Evolutionary conservation across 208 protist genomes (phyloP), one percentile per base, ranked within the genome.

Genomic region (Trypanosoma lewisi): DNA sequence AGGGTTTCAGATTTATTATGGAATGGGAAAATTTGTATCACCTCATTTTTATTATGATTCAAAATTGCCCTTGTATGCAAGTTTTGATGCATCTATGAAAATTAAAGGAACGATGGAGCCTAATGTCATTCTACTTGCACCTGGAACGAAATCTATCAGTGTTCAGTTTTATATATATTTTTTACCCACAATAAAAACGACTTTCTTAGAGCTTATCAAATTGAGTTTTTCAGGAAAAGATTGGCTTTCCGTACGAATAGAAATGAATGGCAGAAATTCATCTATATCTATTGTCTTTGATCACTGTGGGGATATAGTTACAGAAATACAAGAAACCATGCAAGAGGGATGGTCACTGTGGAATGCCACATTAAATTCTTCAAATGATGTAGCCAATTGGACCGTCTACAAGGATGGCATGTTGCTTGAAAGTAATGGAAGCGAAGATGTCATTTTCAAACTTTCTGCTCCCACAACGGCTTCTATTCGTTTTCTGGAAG

Each of bases 141-240:
- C 78, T 2, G 72, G 49, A n/a, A 82, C 75, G 17, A 73, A 89
- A 27, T 87, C 83, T n/a, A 33, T 91, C 34, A 89, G 81, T 48
- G 64, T 95, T 34, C 89, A 92, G 59, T 91, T 95, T 62, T 85
- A 77, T 61, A 53, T 91, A 11, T 85, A 61, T 44, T 70, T 75
- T n/a, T 34, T 72, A 28, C 48, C 77, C 45, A 60, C 70, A 28
- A n/a, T 65, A 4, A 44, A 71, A 34, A 36, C 53, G 2, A 75
- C 75, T 27, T 74, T 75, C 27, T 73, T 89, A 51, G 74, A 71
- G 6, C 67, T 90, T n/a, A 31, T 90, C 25, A 68, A 70, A 17
- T 31, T 85, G 30, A 76, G 33, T 21, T 33, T 73, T 0, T 80
- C 67, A n/a, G 74, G 70, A 19, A 86, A 80, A 30, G 70, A 71